Conservation (phyloP, 768 basidiomycete species). For the Rossbeevera mucosa region DNA sequence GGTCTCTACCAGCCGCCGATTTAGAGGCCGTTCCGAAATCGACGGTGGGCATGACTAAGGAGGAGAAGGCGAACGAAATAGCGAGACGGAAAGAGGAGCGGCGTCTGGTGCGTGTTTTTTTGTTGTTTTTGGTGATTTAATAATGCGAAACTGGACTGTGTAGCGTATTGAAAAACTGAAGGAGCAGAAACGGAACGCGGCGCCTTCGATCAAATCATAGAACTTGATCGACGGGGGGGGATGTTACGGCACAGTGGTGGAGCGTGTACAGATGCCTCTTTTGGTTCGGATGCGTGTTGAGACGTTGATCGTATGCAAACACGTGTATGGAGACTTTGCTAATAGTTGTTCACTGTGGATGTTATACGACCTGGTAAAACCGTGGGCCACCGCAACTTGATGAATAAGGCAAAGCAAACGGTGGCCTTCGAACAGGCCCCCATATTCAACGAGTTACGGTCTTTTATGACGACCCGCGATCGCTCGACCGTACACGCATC, state of each 20-base stretch:
- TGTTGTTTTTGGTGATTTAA: too few species aligned
- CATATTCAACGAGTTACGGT: too few species aligned
- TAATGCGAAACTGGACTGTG: background rate
- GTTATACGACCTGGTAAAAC: too few species aligned
- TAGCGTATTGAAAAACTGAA: conserved; percentile 78
- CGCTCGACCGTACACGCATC: too few species aligned
- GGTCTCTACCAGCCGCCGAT: conserved; percentile 4
- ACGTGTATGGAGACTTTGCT: background rate
- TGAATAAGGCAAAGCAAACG: too few species aligned
- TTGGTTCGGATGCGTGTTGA: background rate
- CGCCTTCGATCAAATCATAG: background rate
- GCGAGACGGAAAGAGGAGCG: conserved; percentile 87
- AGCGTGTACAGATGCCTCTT: background rate
- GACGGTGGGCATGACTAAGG: conserved; percentile 63
- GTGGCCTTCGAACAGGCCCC: too few species aligned
- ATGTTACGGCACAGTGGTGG: background rate
- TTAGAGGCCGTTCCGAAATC: conserved; percentile 21
- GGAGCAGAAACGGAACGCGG: conserved; percentile 66
- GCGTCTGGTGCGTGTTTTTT: conserved; percentile 57
- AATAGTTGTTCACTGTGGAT: too few species aligned
- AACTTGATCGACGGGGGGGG: background rate
- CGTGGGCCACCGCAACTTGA: too few species aligned
- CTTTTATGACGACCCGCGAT: too few species aligned
- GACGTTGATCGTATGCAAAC: background rate
- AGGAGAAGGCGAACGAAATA: conserved; percentile 94